These are phyloP conservation scores for Wilcoxina mikolae DNA, from an alignment of 495 filamentous ascomycete species.

Conservation along the genomic window DNA sequence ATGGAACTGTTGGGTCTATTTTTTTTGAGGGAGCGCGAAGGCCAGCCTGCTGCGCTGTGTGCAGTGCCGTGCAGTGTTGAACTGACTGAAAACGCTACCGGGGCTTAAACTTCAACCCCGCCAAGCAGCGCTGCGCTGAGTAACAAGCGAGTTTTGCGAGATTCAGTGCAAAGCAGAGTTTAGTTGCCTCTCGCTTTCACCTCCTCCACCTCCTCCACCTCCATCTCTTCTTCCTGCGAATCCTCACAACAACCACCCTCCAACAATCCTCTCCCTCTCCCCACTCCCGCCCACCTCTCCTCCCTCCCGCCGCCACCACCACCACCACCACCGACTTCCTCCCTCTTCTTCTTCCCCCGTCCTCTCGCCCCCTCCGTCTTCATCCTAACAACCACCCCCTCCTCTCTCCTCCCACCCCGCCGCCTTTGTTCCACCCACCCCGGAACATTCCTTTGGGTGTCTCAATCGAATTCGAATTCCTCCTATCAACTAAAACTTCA, in stretches of 20 bases:
- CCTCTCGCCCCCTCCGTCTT: not conserved
- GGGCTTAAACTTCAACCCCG: no score
- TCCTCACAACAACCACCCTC: not conserved
- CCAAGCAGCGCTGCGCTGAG: not conserved
- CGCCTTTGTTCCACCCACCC: not conserved
- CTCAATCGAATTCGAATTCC: no score
- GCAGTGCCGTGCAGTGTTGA: no score
- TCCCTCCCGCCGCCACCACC: not conserved
- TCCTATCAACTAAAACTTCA: no score
- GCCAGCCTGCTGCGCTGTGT: no score
- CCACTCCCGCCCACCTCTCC: not conserved
- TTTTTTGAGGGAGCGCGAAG: no score
- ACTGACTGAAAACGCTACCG: no score
- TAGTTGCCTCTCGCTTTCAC: not conserved
- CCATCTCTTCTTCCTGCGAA: conserved; percentile 12
- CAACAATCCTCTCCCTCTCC: not conserved
- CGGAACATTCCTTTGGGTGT: not conserved
- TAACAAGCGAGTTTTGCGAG: not conserved
- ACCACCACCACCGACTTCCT: conserved; percentile 1
- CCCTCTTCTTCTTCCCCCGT: conserved; percentile 1
- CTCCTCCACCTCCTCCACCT: conserved; percentile 6
- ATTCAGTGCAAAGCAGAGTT: not conserved
- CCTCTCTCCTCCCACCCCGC: not conserved
- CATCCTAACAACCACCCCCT: not conserved
- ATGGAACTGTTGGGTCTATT: no score